A percentile compares a stretch with the other conserved stretches of the same genome.
Conservation (phyloP, 2,329 filamentous ascomycete genomes). For the Epichloe glyceriae region DNA sequence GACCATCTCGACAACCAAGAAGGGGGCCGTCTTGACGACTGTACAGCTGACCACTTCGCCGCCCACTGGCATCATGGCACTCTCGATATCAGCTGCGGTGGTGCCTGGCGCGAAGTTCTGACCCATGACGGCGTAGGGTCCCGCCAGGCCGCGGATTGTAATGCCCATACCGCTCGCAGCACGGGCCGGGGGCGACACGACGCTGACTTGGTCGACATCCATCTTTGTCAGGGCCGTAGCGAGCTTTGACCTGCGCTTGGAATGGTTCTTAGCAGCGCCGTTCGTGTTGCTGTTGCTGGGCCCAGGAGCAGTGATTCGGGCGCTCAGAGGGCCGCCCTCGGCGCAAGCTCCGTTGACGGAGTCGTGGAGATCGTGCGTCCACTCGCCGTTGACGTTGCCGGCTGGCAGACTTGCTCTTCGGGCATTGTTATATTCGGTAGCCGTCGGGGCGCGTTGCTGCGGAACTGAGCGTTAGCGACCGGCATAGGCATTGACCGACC, state of each 20-base stretch:
- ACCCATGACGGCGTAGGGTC: slow-evolving; percentile 59
- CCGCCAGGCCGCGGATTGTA: slow-evolving; percentile 59
- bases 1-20: slow-evolving; percentile 65
- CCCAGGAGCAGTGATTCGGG: slow-evolving; percentile 31
- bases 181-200: slow-evolving; percentile 10
- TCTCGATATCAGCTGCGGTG: slow-evolving; percentile 71
- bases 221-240: slow-evolving; percentile 32
- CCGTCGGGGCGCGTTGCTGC: slow-evolving; percentile 11
- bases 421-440: neutral
- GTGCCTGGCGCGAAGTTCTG: slow-evolving; percentile 76
- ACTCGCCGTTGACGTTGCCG: slow-evolving; percentile 52
- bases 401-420: slow-evolving; percentile 24
- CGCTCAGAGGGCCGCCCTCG: slow-evolving; percentile 28
- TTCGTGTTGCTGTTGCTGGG: slow-evolving; percentile 8
- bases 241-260: slow-evolving; percentile 24
- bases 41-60: slow-evolving; percentile 55
- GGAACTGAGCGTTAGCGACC: neutral
- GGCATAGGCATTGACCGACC: neutral
- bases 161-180: slow-evolving; percentile 32
- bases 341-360: slow-evolving; percentile 21
- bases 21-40: slow-evolving; percentile 53
- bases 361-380: slow-evolving; percentile 58
- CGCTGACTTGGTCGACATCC: slow-evolving; percentile 27
- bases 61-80: slow-evolving; percentile 64
- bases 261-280: slow-evolving; percentile 10